Base-by-base conservation (phyloP, 2,329 filamentous ascomycete genomes). In the Phialemoniopsis sp. region DNA sequence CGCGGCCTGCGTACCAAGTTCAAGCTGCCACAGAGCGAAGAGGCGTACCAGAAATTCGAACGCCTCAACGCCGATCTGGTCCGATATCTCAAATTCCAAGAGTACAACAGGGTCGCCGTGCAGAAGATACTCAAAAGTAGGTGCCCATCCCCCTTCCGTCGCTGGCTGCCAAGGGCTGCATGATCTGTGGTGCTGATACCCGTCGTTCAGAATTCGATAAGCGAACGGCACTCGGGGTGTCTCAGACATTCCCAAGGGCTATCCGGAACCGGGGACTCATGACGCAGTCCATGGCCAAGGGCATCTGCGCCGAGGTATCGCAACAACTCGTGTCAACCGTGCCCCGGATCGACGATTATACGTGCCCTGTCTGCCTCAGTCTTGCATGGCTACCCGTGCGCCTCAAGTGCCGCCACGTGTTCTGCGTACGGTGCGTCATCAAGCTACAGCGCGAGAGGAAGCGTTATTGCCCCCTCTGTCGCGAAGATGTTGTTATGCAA, bases 351-450 rank as follows among this genome's bases (percentile, higher is more conserved):
- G 82, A 89, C 53, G 89, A 94, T 61, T 91, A 89, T 61, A 70
- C 82, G 8, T 94, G 88, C 51, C 87, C 88, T 2, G 80, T 93
- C 43, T 93, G 89, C 63, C 82, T 84, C 50, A 77, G 76, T 32
- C 79, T 95, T 42, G 80, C 84, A n/a, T 93, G 85, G 70, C 79
- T 87, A 50, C 89, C 89, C 0, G 78, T 95, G n/a, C 78, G 82
- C 17, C 69, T 94, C 28, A 72, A 75, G 13, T 95, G 89, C 59
- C 66, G 74, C 19, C 87, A 93, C 49, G 66, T 90, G 13, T 90
- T 91, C 55, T 95, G 89, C 64, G 91, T 93, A 41, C 74, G 86
- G 3, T 95, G 89, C 56, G 72, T 91, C 36, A 81, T 94, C 46
- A 80, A 87, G 50, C 79, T 95, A 64, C 88, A 93, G 57, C 78